Conservation (phyloP, 148 eudicot genomes). For the Chenopodium berlandieri region DNA sequence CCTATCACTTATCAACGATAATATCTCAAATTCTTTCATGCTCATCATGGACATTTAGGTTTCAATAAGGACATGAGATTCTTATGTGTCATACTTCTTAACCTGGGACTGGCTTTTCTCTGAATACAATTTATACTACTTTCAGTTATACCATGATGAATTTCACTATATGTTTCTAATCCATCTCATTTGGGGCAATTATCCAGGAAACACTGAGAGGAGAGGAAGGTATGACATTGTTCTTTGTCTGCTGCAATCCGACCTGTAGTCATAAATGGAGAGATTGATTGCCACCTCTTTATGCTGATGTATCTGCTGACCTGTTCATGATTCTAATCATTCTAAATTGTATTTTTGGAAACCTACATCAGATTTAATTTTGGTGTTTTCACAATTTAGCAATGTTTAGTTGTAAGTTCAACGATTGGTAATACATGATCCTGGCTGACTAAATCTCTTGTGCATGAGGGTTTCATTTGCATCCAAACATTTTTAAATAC, state of each 20-base stretch:
- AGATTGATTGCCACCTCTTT: conserved; percentile 39
- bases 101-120: background rate
- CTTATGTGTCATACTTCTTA: no score
- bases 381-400: background rate
- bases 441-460: no score
- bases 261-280: conserved; percentile 83
- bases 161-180: background rate
- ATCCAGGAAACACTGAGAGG: conserved; percentile 79
- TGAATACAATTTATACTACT: no score
- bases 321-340: background rate
- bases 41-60: no score
- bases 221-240: conserved; percentile 88
- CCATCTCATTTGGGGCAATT: background rate
- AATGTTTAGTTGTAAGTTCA: no score
- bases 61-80: no score
- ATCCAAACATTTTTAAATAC: no score
- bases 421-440: no score
- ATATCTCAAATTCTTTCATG: no score
- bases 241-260: conserved; percentile 90
- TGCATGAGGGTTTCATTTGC: no score
- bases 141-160: background rate
- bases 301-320: conserved; percentile 19
- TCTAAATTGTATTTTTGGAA: conserved; percentile 1
- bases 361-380: background rate
- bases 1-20: no score